Conservation (phyloP, 345 rosid genomes). For the Brassica incana region DNA sequence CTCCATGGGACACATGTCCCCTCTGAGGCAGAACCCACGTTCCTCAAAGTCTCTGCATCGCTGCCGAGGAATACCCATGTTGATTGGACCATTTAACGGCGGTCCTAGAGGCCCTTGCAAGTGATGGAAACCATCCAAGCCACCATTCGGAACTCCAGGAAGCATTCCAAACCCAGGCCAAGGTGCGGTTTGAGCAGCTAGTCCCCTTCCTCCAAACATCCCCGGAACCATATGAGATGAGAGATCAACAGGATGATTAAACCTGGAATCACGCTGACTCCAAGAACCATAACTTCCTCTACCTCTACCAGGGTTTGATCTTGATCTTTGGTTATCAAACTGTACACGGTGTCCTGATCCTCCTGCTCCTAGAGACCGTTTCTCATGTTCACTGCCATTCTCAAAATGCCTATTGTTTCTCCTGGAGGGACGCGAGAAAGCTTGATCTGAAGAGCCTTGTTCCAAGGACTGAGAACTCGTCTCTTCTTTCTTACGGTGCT, state of each 20-base stretch:
- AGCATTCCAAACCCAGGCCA: constrained; percentile 89
- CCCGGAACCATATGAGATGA: constrained; percentile 74
- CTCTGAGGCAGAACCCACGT: constrained; percentile 97
- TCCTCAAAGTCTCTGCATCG: constrained; percentile 98
- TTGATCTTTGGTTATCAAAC: constrained; percentile 64
- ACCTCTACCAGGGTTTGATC: constrained; percentile 72
- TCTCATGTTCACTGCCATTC: constrained; percentile 71
- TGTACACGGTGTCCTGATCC: constrained; percentile 49
- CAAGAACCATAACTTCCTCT: constrained; percentile 82
- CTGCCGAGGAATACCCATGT: constrained; percentile 74
- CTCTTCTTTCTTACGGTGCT: constrained; percentile 93
- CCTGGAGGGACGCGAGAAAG: constrained; percentile 61
- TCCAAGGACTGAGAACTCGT: constrained; percentile 71
- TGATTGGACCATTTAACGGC: constrained; percentile 55
- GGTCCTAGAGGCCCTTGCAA: constrained; percentile 78
- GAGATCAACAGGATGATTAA: constrained; percentile 54
- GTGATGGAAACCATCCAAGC: constrained; percentile 72
- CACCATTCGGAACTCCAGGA: constrained; percentile 76
- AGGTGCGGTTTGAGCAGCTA: constrained; percentile 58
- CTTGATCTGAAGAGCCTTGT: constrained; percentile 60
- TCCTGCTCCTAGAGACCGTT: constrained; percentile 54
- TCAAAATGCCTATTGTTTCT: constrained; percentile 62
- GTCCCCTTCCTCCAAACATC: constrained; percentile 75
- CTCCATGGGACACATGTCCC: constrained; percentile 99
- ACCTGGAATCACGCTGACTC: constrained; percentile 69